Percentiles rank a stretch among this genome's conserved stretches.
These are phyloP conservation scores for Yamadazyma insecticola DNA, from an alignment of 805 yeast genomes.

Conservation along the genomic window DNA sequence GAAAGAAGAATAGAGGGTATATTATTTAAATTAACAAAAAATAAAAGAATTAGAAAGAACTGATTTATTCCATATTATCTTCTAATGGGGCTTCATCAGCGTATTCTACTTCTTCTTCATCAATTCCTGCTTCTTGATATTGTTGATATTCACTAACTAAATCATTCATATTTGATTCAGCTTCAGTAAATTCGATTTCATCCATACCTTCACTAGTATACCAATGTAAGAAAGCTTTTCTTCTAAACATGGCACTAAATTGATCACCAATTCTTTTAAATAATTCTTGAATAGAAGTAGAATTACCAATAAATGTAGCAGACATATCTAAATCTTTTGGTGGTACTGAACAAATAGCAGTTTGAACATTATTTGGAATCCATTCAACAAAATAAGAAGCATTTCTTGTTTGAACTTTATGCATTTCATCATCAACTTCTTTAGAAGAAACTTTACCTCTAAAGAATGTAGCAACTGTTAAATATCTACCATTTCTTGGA, in stretches of 20 bases:
- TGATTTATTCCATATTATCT: slow-evolving; percentile 39
- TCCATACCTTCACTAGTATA: slow-evolving; percentile 96
- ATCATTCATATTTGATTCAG: slow-evolving; percentile 87
- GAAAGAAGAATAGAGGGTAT: not conserved
- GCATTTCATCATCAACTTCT: slow-evolving; percentile 94
- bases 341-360: slow-evolving; percentile 88
- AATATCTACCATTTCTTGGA: slow-evolving; percentile 85
- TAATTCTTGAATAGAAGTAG: slow-evolving; percentile 88
- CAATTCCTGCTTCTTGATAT: slow-evolving; percentile 77
- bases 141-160: slow-evolving; percentile 86
- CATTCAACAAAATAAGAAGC: slow-evolving; percentile 86
- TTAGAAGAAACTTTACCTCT: slow-evolving; percentile 90
- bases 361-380: slow-evolving; percentile 94
- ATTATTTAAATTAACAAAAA: not conserved
- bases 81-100: slow-evolving; percentile 62
- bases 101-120: slow-evolving; percentile 70
- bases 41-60: no score
- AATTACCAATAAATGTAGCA: slow-evolving; percentile 90
- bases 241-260: slow-evolving; percentile 87
- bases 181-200: slow-evolving; percentile 89
- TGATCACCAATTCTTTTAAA: slow-evolving; percentile 87
- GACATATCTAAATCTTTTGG: slow-evolving; percentile 83
- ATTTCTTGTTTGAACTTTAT: slow-evolving; percentile 75
- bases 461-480: slow-evolving; percentile 91
- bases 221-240: slow-evolving; percentile 96